Base-by-base conservation (phyloP, 176 grass and related monocot genomes). In the Oryza meridionalis region DNA sequence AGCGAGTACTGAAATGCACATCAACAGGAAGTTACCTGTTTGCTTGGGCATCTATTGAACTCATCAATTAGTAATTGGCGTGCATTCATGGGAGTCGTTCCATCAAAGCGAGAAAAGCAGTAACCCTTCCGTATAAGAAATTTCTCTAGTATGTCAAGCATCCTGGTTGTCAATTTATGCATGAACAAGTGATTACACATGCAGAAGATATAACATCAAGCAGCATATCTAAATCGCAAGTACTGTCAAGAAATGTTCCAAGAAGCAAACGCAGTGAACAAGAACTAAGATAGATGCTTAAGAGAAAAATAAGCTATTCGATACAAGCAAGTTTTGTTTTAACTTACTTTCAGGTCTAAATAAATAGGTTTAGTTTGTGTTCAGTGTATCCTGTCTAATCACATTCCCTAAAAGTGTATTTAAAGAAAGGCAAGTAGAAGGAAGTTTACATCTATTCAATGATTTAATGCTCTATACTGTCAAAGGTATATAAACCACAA, bases 141-240 rank as follows among this genome's bases (percentile, higher is more conserved):
- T 77, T 98, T 98, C 87, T 95, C 96, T 64, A 98, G 77, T 95
- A 98, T 98, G 78, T 98, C 96, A 78, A 98, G 86, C 96, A 98
- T 98, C 90, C 96, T 98, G 82, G 67, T 91, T 78, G 37, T 47
- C 83, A 40, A 65, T 80, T 80, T 80, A 72, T 44, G 75, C 32
- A 73, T 58, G 65, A 84, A 79, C 43, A 22, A 73, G 64, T 79
- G 81, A 62, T 35, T 75, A 85, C 35, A 87, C 10, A 70, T 40
- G 81, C 65, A 89, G 80, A 79, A 75, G 17, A 51, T 32, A 43
- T n/a, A 65, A 65, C 11, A 31, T 31, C 29, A 79, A 79, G 81
- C 73, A 67, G 65, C 33, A 88, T 79, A 88, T 79, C 75, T 74
- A 74, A 83, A 83, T 14, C 19, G 27, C 9, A 72, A 46, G 13